Conservation (phyloP, 148 eudicot genomes). For the Cornus kousa region DNA sequence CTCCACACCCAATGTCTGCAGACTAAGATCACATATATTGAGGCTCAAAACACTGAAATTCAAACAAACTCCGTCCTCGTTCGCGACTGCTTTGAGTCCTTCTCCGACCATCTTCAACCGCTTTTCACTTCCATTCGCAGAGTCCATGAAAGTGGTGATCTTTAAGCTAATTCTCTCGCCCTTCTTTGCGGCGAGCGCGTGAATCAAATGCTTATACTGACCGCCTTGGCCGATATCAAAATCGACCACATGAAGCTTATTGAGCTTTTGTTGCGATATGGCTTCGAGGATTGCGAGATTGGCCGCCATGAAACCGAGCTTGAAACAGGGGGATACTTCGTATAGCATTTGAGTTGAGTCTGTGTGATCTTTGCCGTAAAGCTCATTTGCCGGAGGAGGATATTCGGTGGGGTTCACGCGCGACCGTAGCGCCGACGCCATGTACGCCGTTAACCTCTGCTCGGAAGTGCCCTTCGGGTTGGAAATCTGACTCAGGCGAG, state of each 20-base stretch:
- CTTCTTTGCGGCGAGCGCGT: slow-evolving; percentile 44
- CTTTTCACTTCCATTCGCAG: slow-evolving; percentile 19
- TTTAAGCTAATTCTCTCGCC: slow-evolving; percentile 8
- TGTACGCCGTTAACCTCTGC: slow-evolving; percentile 54
- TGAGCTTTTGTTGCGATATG: slow-evolving; percentile 25
- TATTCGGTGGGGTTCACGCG: slow-evolving; percentile 42
- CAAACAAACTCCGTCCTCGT: slow-evolving; percentile 37
- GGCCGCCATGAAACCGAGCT: slow-evolving; percentile 64
- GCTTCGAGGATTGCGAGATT: slow-evolving; percentile 70
- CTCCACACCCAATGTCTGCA: slow-evolving; percentile 46
- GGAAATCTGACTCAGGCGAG: slow-evolving; percentile 42
- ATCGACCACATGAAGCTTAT: slow-evolving; percentile 57
- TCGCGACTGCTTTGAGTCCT: slow-evolving; percentile 30
- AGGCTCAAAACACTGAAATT: slow-evolving; percentile 29
- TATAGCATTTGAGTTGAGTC: slow-evolving; percentile 39
- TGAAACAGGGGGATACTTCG: slow-evolving; percentile 73
- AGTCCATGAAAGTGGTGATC: slow-evolving; percentile 58
- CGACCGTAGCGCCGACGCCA: slow-evolving; percentile 52
- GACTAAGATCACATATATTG: slow-evolving; percentile 39
- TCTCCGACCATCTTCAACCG: slow-evolving; percentile 42
- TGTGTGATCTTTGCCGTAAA: slow-evolving; percentile 45
- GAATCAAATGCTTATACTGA: slow-evolving; percentile 62
- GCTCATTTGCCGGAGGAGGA: slow-evolving; percentile 35
- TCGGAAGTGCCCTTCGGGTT: slow-evolving; percentile 50
- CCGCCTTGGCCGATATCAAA: slow-evolving; percentile 70